These are phyloP conservation scores for Coemansia sp. DNA, from an alignment of 192 early-diverging fungal species.

Conservation along the genomic window DNA sequence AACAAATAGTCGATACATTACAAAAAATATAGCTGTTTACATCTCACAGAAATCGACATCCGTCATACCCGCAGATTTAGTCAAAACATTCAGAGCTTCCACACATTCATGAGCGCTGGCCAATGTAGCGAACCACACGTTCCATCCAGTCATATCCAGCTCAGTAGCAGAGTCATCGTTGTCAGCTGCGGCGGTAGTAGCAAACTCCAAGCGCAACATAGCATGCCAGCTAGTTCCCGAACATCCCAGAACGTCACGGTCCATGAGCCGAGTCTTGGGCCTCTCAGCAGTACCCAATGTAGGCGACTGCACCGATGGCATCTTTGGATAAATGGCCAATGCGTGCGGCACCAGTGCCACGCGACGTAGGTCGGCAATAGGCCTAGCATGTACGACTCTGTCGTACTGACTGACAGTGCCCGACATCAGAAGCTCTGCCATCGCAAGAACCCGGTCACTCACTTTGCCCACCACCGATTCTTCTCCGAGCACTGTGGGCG, in stretches of 20 bases:
- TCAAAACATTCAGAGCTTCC: slow-evolving; percentile 41
- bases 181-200: slow-evolving; percentile 8
- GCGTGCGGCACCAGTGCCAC: slow-evolving; percentile 17
- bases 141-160: slow-evolving; percentile 17
- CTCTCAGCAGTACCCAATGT: background rate
- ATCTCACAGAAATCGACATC: slow-evolving; percentile 18
- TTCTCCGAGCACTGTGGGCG: slow-evolving; percentile 4
- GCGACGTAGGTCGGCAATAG: slow-evolving; percentile 37
- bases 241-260: slow-evolving; percentile 22
- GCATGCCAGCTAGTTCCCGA: slow-evolving; percentile 45
- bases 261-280: slow-evolving; percentile 3
- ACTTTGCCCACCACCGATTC: background rate
- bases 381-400: slow-evolving; percentile 28
- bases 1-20: no score
- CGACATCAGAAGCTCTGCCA: slow-evolving; percentile 19
- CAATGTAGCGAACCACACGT: slow-evolving; percentile 47
- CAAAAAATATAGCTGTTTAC: background rate
- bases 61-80: slow-evolving; percentile 9
- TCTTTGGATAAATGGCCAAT: slow-evolving; percentile 1
- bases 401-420: slow-evolving; percentile 39
- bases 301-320: background rate
- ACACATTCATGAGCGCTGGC: slow-evolving; percentile 46
- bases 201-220: slow-evolving; percentile 46
- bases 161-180: background rate
- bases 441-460: background rate